Percentiles rank a stretch among this genome's conserved stretches.
Evolutionary conservation across 441 rosid genomes (phyloP).

Genomic region (Geranium incanum): DNA sequence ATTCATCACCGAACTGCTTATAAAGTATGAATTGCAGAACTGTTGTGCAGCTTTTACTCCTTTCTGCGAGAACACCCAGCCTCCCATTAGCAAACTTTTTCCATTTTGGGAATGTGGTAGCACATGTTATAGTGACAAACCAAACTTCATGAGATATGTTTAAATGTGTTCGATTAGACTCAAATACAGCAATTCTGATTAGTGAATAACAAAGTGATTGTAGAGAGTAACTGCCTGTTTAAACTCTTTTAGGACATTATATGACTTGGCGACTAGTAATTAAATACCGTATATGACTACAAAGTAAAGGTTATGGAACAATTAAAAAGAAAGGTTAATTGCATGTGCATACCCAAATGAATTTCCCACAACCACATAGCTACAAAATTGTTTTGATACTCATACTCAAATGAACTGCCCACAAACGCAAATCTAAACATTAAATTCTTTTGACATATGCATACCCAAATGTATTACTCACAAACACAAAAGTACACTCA

Average conservation of each 20-base stretch:
- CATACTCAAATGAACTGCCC: too few relatives aligned
- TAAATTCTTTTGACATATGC: too few relatives aligned
- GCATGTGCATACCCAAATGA: too few relatives aligned
- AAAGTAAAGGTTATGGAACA: slow-evolving; percentile 1
- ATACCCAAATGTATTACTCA: too few relatives aligned
- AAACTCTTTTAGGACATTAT: not conserved
- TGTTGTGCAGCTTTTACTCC: slow-evolving; percentile 73
- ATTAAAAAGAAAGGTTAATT: not conserved
- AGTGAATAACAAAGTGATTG: not conserved
- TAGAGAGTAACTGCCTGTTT: slow-evolving; percentile 3
- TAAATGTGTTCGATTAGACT: not conserved
- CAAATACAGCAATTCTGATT: not conserved
- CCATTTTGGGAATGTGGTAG: not conserved
- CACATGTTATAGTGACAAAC: not conserved
- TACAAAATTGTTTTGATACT: too few relatives aligned
- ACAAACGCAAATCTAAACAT: too few relatives aligned
- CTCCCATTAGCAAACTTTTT: slow-evolving; percentile 15
- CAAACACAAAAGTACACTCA: too few relatives aligned
- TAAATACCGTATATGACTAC: not conserved
- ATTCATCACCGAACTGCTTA: slow-evolving; percentile 82
- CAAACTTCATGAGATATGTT: not conserved
- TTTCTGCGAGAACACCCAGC: slow-evolving; percentile 43
- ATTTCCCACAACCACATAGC: too few relatives aligned
- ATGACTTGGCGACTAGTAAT: not conserved
- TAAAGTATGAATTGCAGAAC: slow-evolving; percentile 62